These are phyloP conservation scores for Lachnellula hyalina DNA, from an alignment of 2,329 filamentous ascomycete species.

Conservation along the genomic window DNA sequence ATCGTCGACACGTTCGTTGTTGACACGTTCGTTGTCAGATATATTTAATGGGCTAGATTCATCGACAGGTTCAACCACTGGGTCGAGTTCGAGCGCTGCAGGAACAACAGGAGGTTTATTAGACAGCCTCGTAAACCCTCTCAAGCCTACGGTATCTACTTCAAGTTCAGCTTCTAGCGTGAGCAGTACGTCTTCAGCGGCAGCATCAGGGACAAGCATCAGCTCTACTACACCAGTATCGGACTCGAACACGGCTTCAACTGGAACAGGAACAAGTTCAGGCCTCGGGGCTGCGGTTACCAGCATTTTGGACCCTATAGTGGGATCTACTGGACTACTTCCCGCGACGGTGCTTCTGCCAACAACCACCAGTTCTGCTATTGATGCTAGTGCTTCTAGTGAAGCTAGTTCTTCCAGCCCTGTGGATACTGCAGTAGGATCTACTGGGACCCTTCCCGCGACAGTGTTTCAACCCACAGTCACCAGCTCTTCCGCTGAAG, in stretches of 20 bases:
- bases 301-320: background rate
- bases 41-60: conserved; percentile 8
- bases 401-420: too few relatives aligned
- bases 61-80: background rate
- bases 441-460: conserved; percentile 1
- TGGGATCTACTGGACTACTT: background rate
- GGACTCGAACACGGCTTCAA: background rate
- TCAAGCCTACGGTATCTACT: background rate
- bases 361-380: background rate
- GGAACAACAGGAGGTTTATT: conserved; percentile 7
- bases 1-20: conserved; percentile 13
- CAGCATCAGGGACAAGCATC: background rate
- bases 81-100: background rate
- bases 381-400: background rate
- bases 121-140: background rate
- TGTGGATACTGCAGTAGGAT: background rate
- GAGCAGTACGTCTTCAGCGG: background rate
- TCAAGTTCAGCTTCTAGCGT: background rate
- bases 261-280: background rate
- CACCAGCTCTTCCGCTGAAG: background rate
- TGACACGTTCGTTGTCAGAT: conserved; percentile 18
- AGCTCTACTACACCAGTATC: background rate
- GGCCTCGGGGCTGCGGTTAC: background rate
- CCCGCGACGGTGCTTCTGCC: background rate
- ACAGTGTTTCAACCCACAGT: conserved; percentile 1